Conservation (phyloP, 2,329 filamentous ascomycete species). For the Fusarium dimerum region DNA sequence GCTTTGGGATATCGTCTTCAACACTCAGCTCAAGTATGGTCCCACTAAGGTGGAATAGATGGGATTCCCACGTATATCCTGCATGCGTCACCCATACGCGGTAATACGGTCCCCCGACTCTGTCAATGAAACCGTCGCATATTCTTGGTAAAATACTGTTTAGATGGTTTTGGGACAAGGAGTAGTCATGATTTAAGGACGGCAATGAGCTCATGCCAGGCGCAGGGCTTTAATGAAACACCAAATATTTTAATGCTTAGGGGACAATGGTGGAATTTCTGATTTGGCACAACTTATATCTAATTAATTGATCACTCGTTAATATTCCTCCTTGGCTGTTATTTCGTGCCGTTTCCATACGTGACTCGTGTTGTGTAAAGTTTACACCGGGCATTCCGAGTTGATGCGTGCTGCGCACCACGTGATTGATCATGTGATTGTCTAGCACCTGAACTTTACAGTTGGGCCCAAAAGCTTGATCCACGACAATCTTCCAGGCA, state of each 20-base stretch:
- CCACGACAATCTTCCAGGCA: conserved; percentile 23
- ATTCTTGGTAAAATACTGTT: conserved; percentile 15
- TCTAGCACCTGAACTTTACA: not conserved
- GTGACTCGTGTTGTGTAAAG: not conserved
- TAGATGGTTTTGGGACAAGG: conserved; percentile 19
- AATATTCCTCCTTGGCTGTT: not conserved
- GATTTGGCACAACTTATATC: conserved; percentile 14
- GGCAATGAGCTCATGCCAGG: conserved; percentile 29
- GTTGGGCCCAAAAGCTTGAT: conserved; percentile 24
- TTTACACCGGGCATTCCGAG: too few species aligned
- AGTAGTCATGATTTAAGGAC: conserved; percentile 29
- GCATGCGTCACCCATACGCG: not conserved
- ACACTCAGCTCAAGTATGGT: conserved; percentile 69
- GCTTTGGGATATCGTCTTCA: conserved; percentile 94
- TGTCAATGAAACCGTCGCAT: conserved; percentile 15
- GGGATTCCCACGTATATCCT: not conserved
- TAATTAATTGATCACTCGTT: conserved; percentile 21
- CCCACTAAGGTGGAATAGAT: conserved; percentile 37
- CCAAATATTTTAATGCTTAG: conserved; percentile 26
- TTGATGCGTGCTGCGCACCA: conserved; percentile 6
- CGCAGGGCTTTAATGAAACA: conserved; percentile 23
- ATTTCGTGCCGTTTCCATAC: not conserved
- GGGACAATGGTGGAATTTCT: conserved; percentile 19
- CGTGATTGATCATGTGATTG: conserved; percentile 25
- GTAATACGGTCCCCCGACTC: not conserved